Evolutionary conservation across 768 basidiomycete species (phyloP), one percentile per base, ranked within the genome.

Genomic region (Cubamyces lactineus): DNA sequence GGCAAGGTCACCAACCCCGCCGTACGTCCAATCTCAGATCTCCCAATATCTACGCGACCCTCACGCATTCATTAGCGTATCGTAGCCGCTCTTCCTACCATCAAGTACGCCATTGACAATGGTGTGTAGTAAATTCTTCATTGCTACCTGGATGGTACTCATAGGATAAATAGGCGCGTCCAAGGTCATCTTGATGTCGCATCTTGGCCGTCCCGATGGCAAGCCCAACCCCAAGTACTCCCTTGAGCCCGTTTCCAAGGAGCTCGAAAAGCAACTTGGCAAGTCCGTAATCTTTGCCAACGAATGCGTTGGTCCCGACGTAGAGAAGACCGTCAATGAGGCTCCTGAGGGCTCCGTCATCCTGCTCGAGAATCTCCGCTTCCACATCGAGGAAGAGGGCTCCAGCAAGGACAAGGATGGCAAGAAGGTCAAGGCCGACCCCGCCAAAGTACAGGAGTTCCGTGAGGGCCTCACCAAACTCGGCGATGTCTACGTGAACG

Each of bases 361-460:
- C 77, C 84, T 99, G 60, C 86, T 99, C 71, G 96, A 99, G 80
- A 99, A 99, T 79, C 81, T 99, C 54, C 91, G 96, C 62, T 99
- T 97, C 86, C 94, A 98, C 77, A 94, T 94, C 67, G 96, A 96
- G 72, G 96, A 99, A 78, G 96, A 99, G 77, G 96, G 96, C 21
- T 92, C 90, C 48, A 83, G 84, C 69, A 96, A 96, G 79, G 94
- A 95, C 76, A 88, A 91, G 75, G 94, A 96, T 54, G 94, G 95
- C 50, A 86, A 88, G 71, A 99, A 99, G 82, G 90, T 84, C 69
- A 98, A 98, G 79, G 96, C 97, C 45, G 91, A 95, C 73, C 80
- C 90, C 21, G 83, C 85, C 53, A 82, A 84, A 63, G 92, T 98
- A 63, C 76, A 87, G 57, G 79, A 86, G 69, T 99, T 99, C 84